Evolutionary conservation across 2,329 filamentous ascomycete genomes (phyloP).

Genomic region (Cyanodermella asteris): DNA sequence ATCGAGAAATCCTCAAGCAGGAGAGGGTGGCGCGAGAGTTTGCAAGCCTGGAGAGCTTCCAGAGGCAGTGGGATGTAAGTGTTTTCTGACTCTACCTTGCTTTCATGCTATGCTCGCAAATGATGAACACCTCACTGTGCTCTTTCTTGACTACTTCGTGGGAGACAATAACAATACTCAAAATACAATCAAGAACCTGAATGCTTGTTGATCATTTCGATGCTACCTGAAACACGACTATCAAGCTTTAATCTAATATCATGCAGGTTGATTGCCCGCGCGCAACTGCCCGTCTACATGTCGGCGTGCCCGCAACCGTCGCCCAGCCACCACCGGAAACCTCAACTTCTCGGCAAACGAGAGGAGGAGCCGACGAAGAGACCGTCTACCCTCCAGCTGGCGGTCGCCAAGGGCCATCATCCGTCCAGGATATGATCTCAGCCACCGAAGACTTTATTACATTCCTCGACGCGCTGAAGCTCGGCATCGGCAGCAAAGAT

Average conservation of each 20-base stretch:
- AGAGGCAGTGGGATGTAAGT: slow-evolving; percentile 72
- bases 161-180: too few species aligned
- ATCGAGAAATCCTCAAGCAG: slow-evolving; percentile 80
- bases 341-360: too few species aligned
- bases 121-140: too few species aligned
- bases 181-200: too few species aligned
- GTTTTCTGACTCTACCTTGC: too few species aligned
- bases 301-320: slow-evolving; percentile 74
- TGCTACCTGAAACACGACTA: too few species aligned
- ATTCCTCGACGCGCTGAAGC: slow-evolving; percentile 79
- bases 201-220: too few species aligned
- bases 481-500: slow-evolving; percentile 84
- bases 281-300: slow-evolving; percentile 76
- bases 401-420: slow-evolving; percentile 18
- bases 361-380: background rate
- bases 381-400: slow-evolving; percentile 6
- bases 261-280: slow-evolving; percentile 74
- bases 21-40: slow-evolving; percentile 81
- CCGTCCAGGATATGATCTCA: slow-evolving; percentile 53
- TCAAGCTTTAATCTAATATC: slow-evolving; percentile 2
- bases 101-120: too few species aligned
- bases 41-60: slow-evolving; percentile 74
- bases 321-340: slow-evolving; percentile 31
- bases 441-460: slow-evolving; percentile 98
- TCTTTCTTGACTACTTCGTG: too few species aligned